These are phyloP conservation scores for Cryptococcus sp. DNA, from an alignment of 1,284 basidiomycete genomes.

Conservation along the genomic window DNA sequence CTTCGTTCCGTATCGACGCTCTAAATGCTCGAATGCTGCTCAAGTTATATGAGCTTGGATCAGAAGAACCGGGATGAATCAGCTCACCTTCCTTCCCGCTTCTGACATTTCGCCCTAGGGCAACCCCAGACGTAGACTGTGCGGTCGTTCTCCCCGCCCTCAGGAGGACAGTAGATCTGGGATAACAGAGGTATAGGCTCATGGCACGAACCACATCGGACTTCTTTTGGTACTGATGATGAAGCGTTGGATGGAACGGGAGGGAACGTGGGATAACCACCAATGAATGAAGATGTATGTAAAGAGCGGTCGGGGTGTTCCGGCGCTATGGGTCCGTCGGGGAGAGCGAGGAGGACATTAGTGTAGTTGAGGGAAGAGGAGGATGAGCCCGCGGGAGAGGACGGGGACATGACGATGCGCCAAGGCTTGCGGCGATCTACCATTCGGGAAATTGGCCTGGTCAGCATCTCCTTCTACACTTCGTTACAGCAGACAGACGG, in stretches of 20 bases:
- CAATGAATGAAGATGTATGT: slow-evolving; percentile 45
- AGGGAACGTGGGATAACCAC: slow-evolving; percentile 52
- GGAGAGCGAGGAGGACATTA: slow-evolving; percentile 49
- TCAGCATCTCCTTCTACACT: slow-evolving; percentile 9
- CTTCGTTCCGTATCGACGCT: slow-evolving; percentile 51
- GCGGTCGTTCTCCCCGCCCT: slow-evolving; percentile 52
- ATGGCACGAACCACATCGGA: slow-evolving; percentile 45
- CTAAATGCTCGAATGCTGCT: slow-evolving; percentile 48
- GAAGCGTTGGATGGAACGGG: slow-evolving; percentile 26
- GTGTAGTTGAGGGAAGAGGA: slow-evolving; percentile 37
- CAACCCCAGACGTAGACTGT: slow-evolving; percentile 53
- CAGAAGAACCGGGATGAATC: not conserved
- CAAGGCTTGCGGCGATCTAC: not conserved
- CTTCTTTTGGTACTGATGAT: slow-evolving; percentile 20
- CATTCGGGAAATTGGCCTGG: not conserved
- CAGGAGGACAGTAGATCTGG: slow-evolving; percentile 54
- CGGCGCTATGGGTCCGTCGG: slow-evolving; percentile 45
- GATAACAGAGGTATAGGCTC: slow-evolving; percentile 48
- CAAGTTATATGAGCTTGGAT: not conserved
- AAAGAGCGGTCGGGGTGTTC: slow-evolving; percentile 29
- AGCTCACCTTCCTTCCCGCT: slow-evolving; percentile 46
- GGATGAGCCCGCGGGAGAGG: slow-evolving; percentile 38
- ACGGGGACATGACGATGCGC: slow-evolving; percentile 28
- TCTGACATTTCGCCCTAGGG: slow-evolving; percentile 42
- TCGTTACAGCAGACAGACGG: slow-evolving; percentile 1